Base-by-base conservation (phyloP, 176 grass and related monocot genomes). In the Olyra latifolia region DNA sequence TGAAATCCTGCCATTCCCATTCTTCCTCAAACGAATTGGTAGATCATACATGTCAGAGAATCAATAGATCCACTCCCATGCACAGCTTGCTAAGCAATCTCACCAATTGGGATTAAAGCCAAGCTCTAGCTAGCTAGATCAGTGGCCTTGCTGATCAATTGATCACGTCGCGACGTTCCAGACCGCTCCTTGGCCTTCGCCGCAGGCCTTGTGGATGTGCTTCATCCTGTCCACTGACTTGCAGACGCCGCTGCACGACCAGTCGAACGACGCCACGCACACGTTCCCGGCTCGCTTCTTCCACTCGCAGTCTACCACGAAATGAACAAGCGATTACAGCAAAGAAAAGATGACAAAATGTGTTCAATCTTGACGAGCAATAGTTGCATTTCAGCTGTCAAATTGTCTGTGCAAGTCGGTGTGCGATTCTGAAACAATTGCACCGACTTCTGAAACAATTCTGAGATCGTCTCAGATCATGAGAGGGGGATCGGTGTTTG, bases 251-350 rank as follows among this genome's bases (percentile, higher is more conserved):
- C 93, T 95, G 73, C 93, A 95, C 2, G 87, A 85, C 93, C 93
- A 95, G 71, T 95, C 93, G 72, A 92, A 95, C 32, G 93, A 95
- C 70, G 93, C 89, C 32, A 89, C 89, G 53, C 93, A 95, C 47
- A 92, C 84, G 80, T 92, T 88, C 66, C 93, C 93, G 1, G 87
- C 90, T 7, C 91, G 84, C 73, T 88, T 89, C 83, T 95, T 95
- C 89, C 89, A 95, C 59, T 95, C 93, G 53, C 90, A 95, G 69
- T 95, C 89, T 95, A 40, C 89, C 90, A 46, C n/a, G 20, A 61
- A 22, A 49, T 1, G 23, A 61, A 48, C 29, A 25, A 3, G 52
- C 16, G 60, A 38, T 56, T 40, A 32, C 14, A 50, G 6, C 66
- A 75, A 55, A n/a, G 24, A 71, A 7, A 17, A 27, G 25, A 39